Conservation (phyloP, 108 stramenopile genomes). For the Stephanodiscus minutulus region DNA sequence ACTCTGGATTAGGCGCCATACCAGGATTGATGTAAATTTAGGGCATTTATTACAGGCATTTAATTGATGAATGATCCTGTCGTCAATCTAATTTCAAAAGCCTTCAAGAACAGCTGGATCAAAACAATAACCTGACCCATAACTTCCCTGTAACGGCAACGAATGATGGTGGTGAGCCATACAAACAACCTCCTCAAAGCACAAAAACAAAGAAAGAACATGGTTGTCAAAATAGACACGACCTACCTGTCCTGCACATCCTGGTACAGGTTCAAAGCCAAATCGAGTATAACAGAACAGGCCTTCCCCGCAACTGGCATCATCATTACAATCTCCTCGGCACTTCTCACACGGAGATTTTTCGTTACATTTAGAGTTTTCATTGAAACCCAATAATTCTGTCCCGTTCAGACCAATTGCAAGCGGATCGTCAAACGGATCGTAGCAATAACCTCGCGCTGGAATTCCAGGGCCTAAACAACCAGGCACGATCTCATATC, state of each 20-base stretch:
- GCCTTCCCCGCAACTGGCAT: slow-evolving; percentile 17
- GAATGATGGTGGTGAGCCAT: too few species aligned
- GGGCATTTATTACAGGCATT: too few species aligned
- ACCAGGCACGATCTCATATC: slow-evolving; percentile 1
- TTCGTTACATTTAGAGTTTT: neutral
- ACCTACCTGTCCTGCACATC: slow-evolving; percentile 39
- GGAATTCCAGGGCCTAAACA: slow-evolving; percentile 7
- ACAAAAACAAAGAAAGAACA: too few species aligned
- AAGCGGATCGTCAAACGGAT: slow-evolving; percentile 11
- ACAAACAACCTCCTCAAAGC: too few species aligned
- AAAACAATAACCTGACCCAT: slow-evolving; percentile 33
- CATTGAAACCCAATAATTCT: neutral
- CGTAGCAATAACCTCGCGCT: slow-evolving; percentile 9
- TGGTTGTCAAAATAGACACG: too few species aligned
- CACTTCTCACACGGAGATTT: slow-evolving; percentile 12
- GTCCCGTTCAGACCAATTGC: neutral
- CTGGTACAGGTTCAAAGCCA: slow-evolving; percentile 31
- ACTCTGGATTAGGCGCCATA: too few species aligned
- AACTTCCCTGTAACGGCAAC: too few species aligned
- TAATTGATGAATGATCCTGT: too few species aligned
- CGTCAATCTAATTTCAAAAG: neutral
- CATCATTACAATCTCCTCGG: slow-evolving; percentile 13
- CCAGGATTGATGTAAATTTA: too few species aligned
- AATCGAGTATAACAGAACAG: slow-evolving; percentile 31
- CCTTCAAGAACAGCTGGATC: slow-evolving; percentile 34